Percentiles rank a stretch among this genome's conserved stretches.
Evolutionary conservation across 768 basidiomycete species (phyloP).

Genomic region (Lepiota brunneoincarnata): DNA sequence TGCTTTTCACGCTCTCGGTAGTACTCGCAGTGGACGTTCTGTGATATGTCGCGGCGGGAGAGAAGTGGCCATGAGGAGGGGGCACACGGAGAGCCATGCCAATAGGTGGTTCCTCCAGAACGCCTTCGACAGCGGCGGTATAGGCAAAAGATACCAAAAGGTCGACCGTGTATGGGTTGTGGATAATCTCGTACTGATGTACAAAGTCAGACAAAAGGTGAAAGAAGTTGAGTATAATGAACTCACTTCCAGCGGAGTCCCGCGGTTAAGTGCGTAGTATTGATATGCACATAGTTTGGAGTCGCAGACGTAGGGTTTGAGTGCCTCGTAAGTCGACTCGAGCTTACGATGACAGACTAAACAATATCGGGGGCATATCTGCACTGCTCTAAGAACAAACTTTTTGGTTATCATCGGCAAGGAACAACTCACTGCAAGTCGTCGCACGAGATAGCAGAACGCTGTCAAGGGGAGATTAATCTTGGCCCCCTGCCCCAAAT

Average conservation of each 20-base stretch:
- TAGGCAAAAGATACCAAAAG: slow-evolving; percentile 66
- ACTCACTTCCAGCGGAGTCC: slow-evolving; percentile 63
- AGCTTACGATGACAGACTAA: slow-evolving; percentile 71
- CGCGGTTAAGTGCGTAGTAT: slow-evolving; percentile 62
- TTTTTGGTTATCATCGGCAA: background rate
- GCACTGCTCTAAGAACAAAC: background rate
- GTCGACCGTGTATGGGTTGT: slow-evolving; percentile 63
- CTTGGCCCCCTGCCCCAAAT: slow-evolving; percentile 26
- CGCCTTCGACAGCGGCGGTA: slow-evolving; percentile 48
- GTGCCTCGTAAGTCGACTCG: slow-evolving; percentile 47
- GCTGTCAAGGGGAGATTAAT: slow-evolving; percentile 64
- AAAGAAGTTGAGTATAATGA: background rate
- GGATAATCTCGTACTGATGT: slow-evolving; percentile 63
- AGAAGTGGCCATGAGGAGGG: slow-evolving; percentile 23
- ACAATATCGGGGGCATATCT: slow-evolving; percentile 70
- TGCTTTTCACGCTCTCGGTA: background rate
- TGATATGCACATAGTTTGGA: slow-evolving; percentile 66
- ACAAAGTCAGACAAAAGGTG: background rate
- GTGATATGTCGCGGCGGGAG: background rate
- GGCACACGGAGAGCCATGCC: slow-evolving; percentile 60
- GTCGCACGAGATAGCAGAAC: slow-evolving; percentile 63
- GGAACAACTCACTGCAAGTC: slow-evolving; percentile 45
- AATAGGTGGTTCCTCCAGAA: slow-evolving; percentile 55
- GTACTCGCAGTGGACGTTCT: background rate
- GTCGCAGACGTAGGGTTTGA: slow-evolving; percentile 75